A percentile compares a stretch with the other conserved stretches of the same genome.
phyloP scores from a whole-genome alignment of 2,329 filamentous ascomycete species.

The Cadophora luteo-olivacea region DNA sequence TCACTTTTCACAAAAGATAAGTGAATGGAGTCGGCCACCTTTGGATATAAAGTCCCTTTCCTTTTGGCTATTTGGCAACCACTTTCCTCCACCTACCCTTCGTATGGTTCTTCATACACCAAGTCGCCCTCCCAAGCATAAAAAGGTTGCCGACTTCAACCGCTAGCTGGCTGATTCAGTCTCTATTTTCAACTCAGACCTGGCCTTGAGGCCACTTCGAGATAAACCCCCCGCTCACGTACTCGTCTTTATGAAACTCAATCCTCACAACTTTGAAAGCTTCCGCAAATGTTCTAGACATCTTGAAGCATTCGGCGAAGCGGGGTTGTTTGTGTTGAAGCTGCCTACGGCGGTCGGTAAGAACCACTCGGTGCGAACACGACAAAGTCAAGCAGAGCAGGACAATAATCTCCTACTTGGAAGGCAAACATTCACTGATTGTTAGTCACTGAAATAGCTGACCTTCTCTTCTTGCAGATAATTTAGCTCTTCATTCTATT shows the following conservation, averaged over 20 bases:
- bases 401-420: not conserved
- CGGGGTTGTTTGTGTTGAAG: not conserved
- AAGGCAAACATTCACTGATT: not conserved
- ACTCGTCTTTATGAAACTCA: not conserved
- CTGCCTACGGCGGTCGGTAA: constrained; percentile 9
- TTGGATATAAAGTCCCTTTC: too few species aligned
- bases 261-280: not conserved
- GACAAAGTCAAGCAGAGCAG: not conserved
- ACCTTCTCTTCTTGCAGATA: not conserved
- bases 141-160: not conserved
- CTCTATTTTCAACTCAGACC: not conserved
- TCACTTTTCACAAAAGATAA: too few species aligned
- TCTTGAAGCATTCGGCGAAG: not conserved
- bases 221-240: not conserved
- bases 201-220: not conserved
- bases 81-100: too few species aligned
- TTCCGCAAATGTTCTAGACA: not conserved
- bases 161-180: not conserved
- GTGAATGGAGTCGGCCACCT: too few species aligned
- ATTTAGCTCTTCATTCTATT: not conserved
- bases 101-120: too few species aligned
- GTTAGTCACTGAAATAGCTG: not conserved
- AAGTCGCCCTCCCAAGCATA: too few species aligned
- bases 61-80: too few species aligned
- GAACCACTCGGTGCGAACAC: not conserved